Conservation (phyloP, 1,139 yeast species). For the Yamadazyma oceani region DNA sequence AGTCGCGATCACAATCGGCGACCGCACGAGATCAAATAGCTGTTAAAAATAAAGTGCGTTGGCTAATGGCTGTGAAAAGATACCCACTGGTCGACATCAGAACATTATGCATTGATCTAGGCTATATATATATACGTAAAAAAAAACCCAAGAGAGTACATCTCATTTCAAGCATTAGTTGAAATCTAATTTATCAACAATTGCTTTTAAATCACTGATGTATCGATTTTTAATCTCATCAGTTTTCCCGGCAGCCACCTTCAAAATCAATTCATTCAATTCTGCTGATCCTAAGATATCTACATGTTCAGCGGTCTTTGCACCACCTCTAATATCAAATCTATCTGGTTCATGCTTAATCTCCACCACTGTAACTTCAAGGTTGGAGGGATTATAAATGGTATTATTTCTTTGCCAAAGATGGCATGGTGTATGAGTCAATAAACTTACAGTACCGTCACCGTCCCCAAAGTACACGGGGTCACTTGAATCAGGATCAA, state of each 20-base stretch:
- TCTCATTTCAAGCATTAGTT: constrained; percentile 11
- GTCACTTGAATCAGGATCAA: constrained; percentile 54
- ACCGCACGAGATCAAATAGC: too few species aligned
- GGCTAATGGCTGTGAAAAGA: too few species aligned
- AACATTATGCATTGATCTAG: too few species aligned
- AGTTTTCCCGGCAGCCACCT: constrained; percentile 82
- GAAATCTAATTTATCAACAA: constrained; percentile 49
- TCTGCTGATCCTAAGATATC: constrained; percentile 94
- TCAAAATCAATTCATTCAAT: constrained; percentile 77
- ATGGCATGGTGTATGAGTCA: constrained; percentile 78
- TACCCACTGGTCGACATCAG: neutral
- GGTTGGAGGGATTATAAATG: constrained; percentile 78
- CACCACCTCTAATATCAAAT: constrained; percentile 95
- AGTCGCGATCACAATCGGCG: too few species aligned
- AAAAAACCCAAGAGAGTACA: too few species aligned
- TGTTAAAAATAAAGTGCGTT: too few species aligned
- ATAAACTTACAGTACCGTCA: constrained; percentile 88
- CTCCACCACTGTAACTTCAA: constrained; percentile 78
- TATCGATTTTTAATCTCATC: constrained; percentile 59
- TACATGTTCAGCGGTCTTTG: constrained; percentile 96
- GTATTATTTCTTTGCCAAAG: constrained; percentile 77
- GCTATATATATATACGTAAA: too few species aligned
- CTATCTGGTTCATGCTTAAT: constrained; percentile 91
- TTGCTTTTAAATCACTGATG: constrained; percentile 60
- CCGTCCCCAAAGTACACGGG: constrained; percentile 88